Base-by-base conservation (phyloP, 805 yeast species). In the Torulaspora quercuum region DNA sequence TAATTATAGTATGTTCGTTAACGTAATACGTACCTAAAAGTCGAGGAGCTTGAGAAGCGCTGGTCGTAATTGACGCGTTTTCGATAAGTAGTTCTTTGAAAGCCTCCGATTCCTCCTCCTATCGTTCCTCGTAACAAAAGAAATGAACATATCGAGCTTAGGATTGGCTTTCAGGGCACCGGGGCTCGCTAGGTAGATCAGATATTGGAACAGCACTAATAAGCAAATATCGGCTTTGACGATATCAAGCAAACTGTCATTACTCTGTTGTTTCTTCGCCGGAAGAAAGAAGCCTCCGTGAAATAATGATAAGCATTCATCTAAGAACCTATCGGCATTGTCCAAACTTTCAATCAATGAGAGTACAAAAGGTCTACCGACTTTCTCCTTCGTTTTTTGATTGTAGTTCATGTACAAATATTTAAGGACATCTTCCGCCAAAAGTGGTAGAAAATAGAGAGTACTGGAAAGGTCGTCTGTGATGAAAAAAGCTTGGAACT, bases 401-500 rank as follows among this genome's bases (percentile, higher is more conserved):
- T 15, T 14, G 14, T 27, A 23, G 11, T 37, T 24, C 4, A 16
- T 19, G 10, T 30, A 33, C 17, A 48, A 22, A 31, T 45, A 48
- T 23, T 37, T 22, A 12, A 55, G 36, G 3, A 50, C 42, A 7
- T 39, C 44, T 24, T 57, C 59, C 8, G 55, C 53, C 6, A 57
- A 15, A 15, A 49, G 22, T 9, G 60, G 57, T 28, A 57, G 32
- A 18, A 45, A 47, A 13, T 40, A 45, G 9, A 48, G 25, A 16
- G 52, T 52, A 13, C 37, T 34, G 8, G 41, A 24, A 10, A 45
- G 12, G 16, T 41, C 37, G 10, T 34, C 37, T 7, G 44, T 36
- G 7, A 37, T 25, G 19, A 57, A 53, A 24, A 57, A 57, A 2
- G 46, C 39, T 30, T 39, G 34, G 25, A 55, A 50, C 31, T 54